These are phyloP conservation scores for Neofusicoccum sp. DNA, from an alignment of 2,329 filamentous ascomycete genomes.

Conservation along the genomic window DNA sequence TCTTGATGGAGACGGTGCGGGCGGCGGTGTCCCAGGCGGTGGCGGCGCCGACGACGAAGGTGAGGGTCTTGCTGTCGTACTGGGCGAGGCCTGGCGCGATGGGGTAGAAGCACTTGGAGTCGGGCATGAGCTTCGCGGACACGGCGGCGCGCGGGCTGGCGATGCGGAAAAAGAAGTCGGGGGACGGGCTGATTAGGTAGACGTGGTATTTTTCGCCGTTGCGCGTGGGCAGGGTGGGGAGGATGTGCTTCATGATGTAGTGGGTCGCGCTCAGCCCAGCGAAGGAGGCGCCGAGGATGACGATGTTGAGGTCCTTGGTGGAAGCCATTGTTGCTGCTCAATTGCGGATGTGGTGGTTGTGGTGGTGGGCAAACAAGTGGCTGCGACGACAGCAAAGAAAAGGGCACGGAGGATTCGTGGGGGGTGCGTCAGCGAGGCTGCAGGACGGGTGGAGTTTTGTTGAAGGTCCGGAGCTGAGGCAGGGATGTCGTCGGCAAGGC, in stretches of 20 bases:
- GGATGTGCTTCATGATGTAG: slow-evolving; percentile 32
- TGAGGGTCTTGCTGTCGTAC: slow-evolving; percentile 27
- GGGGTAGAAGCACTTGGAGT: slow-evolving; percentile 32
- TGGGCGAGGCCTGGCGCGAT: slow-evolving; percentile 33
- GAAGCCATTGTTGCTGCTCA: not conserved
- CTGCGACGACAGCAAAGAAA: not conserved
- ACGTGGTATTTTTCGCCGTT: slow-evolving; percentile 28
- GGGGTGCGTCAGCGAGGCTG: not conserved
- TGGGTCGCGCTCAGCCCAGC: slow-evolving; percentile 37
- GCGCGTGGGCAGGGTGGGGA: slow-evolving; percentile 27
- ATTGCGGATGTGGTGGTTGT: not conserved
- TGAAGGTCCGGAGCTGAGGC: not conserved
- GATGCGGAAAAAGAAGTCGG: slow-evolving; percentile 41
- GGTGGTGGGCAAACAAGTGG: not conserved
- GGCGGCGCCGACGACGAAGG: slow-evolving; percentile 25
- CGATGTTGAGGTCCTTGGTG: slow-evolving; percentile 23
- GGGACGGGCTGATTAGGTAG: slow-evolving; percentile 34
- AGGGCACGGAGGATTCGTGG: not conserved
- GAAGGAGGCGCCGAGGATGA: slow-evolving; percentile 38
- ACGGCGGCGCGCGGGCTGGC: slow-evolving; percentile 36
- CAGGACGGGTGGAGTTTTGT: not conserved
- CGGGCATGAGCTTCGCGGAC: slow-evolving; percentile 27
- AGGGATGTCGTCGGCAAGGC: not conserved
- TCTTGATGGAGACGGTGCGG: slow-evolving; percentile 23
- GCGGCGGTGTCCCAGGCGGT: slow-evolving; percentile 27